Evolutionary conservation across 371 early-diverging fungal species (phyloP).

Genomic region (Apophysomyces variabilis): DNA sequence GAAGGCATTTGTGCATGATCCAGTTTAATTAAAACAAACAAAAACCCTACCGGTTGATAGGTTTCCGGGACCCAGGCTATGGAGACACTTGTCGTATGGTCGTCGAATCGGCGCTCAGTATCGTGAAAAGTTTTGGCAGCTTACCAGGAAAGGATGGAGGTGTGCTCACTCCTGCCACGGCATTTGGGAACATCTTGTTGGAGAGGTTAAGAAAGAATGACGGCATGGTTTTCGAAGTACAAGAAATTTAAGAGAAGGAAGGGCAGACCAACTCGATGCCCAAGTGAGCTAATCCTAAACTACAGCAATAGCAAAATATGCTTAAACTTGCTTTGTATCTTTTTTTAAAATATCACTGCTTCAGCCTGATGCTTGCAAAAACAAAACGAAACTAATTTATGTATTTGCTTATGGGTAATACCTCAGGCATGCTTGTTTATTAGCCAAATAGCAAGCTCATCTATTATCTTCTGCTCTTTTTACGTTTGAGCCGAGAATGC

Average conservation of each 20-base stretch:
- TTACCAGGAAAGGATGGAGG: constrained; percentile 64
- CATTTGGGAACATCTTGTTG: constrained; percentile 71
- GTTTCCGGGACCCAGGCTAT: constrained; percentile 77
- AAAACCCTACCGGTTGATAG: constrained; percentile 4
- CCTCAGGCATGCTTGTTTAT: too few species aligned
- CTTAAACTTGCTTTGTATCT: too few species aligned
- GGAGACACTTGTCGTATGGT: constrained; percentile 71
- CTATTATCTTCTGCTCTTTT: too few species aligned
- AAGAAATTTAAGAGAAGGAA: constrained; percentile 21
- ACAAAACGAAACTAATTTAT: too few species aligned
- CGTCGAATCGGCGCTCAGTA: constrained; percentile 64
- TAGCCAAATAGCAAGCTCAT: too few species aligned
- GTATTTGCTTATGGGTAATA: too few species aligned
- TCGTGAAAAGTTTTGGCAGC: constrained; percentile 50
- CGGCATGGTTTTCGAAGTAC: constrained; percentile 65
- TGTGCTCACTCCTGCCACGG: constrained; percentile 73
- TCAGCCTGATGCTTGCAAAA: too few species aligned
- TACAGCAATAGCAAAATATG: too few species aligned
- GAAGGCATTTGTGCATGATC: constrained; percentile 19
- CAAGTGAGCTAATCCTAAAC: too few species aligned
- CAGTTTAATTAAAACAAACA: neutral
- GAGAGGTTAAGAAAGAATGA: constrained; percentile 56
- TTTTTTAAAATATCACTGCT: too few species aligned
- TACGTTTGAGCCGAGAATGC: too few species aligned
- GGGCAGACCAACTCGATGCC: too few species aligned